Evolutionary conservation across 176 grass and related monocot species (phyloP).

Genomic region (Lolium perenne): DNA sequence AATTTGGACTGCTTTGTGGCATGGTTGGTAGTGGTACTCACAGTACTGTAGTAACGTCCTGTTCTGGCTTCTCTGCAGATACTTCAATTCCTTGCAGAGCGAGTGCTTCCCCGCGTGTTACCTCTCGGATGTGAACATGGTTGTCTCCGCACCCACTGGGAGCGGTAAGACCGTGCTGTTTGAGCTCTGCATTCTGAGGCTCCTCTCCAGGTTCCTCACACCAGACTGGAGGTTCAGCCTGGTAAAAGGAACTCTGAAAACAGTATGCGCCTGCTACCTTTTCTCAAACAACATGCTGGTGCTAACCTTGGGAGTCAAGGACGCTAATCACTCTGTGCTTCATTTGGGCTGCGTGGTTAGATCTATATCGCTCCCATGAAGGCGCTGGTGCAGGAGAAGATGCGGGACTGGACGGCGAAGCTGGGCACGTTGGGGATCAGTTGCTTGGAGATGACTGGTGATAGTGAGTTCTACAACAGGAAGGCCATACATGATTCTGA

Average conservation of each 20-base stretch:
- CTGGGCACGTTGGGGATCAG: constrained; percentile 67
- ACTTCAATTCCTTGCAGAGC: constrained; percentile 96
- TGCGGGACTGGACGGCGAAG: constrained; percentile 83
- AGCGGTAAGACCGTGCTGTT: constrained; percentile 95
- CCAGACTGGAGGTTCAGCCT: constrained; percentile 74
- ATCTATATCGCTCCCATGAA: constrained; percentile 95
- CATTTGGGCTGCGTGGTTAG: constrained; percentile 47
- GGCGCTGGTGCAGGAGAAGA: constrained; percentile 92
- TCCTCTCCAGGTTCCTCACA: constrained; percentile 83
- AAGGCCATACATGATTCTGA: constrained; percentile 84
- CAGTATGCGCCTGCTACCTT: constrained; percentile 56
- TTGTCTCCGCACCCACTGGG: constrained; percentile 94
- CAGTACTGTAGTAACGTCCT: neutral
- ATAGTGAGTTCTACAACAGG: constrained; percentile 69
- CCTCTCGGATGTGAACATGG: constrained; percentile 87
- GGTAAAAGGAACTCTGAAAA: constrained; percentile 79
- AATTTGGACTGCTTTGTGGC: constrained; percentile 7
- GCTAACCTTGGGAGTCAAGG: neutral
- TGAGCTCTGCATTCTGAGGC: constrained; percentile 91
- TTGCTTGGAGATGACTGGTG: constrained; percentile 97
- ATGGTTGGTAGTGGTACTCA: too few relatives aligned
- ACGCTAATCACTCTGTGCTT: constrained; percentile 24
- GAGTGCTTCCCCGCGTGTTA: constrained; percentile 86
- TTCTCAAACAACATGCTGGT: constrained; percentile 9
- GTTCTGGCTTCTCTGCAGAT: constrained; percentile 55